phyloP scores from a whole-genome alignment of 106 monocot genomes.

The Phalaenopsis equestris region DNA sequence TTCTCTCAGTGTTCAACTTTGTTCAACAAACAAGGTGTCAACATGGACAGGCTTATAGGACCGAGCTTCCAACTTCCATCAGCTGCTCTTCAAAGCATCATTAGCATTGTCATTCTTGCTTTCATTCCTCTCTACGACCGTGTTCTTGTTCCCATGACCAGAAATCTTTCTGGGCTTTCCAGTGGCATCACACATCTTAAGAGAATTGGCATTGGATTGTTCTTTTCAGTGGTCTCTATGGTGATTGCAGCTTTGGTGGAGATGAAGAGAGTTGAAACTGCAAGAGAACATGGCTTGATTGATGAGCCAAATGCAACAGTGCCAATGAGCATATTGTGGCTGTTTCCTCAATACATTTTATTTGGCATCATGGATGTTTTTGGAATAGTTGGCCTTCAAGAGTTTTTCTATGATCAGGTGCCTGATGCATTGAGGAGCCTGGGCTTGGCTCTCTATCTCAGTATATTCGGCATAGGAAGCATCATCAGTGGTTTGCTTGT shows the following conservation, averaged over 20 bases:
- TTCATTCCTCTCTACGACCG: constrained; percentile 5
- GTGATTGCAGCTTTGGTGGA: constrained; percentile 7
- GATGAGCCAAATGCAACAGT: background rate
- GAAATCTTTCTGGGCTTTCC: background rate
- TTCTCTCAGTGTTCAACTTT: constrained; percentile 3
- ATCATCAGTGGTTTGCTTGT: constrained; percentile 5
- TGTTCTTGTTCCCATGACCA: background rate
- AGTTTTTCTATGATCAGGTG: constrained; percentile 15
- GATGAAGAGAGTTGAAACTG: constrained; percentile 3
- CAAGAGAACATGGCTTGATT: background rate
- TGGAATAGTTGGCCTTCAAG: constrained; percentile 9
- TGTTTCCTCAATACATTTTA: constrained; percentile 11
- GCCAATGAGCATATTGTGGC: constrained; percentile 9
- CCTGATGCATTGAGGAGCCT: constrained; percentile 9
- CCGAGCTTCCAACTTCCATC: background rate
- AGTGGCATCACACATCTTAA: background rate
- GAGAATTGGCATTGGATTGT: constrained; percentile 1
- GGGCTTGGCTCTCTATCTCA: constrained; percentile 7
- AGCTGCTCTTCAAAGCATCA: constrained; percentile 4
- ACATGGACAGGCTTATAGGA: background rate
- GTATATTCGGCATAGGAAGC: constrained; percentile 4
- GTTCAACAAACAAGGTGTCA: constrained; percentile 9
- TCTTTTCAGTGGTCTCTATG: background rate
- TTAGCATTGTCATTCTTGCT: background rate
- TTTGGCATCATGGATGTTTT: constrained; percentile 1